These are phyloP conservation scores for Colletotrichum theobromicola DNA, from an alignment of 2,329 filamentous ascomycete genomes.

Conservation along the genomic window DNA sequence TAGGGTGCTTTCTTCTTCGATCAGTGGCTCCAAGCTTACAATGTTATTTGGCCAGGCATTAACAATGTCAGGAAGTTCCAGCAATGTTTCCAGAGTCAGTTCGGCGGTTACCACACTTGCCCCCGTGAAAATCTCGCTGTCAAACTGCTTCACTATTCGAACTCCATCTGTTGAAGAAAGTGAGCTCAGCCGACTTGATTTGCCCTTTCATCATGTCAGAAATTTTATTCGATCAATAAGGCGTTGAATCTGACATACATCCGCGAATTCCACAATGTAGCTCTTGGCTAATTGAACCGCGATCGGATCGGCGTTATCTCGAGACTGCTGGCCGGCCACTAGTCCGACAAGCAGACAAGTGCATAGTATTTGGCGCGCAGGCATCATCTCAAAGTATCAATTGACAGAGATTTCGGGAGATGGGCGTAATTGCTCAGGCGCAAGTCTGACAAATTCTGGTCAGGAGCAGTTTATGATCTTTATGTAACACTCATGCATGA, in stretches of 20 bases:
- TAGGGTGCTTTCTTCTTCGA: not conserved
- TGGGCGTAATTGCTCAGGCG: not conserved
- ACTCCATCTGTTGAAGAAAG: not conserved
- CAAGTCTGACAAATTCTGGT: not conserved
- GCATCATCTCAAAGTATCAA: not conserved
- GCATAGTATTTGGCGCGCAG: not conserved
- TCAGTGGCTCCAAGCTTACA: not conserved
- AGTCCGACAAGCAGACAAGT: not conserved
- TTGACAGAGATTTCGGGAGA: fast-evolving
- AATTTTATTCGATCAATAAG: fast-evolving
- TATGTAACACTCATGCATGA: not conserved
- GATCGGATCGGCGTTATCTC: not conserved
- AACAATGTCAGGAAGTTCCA: constrained; percentile 35
- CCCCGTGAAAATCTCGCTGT: constrained; percentile 37
- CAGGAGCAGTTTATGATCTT: not conserved
- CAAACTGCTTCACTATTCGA: constrained; percentile 3
- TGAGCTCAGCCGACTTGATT: not conserved
- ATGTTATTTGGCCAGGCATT: constrained; percentile 36
- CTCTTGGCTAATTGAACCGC: not conserved
- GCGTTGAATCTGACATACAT: not conserved
- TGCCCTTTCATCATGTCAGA: not conserved
- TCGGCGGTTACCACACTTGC: constrained; percentile 35
- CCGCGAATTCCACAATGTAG: constrained; percentile 17
- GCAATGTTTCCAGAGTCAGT: constrained; percentile 37
- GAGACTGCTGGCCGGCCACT: not conserved